These are phyloP conservation scores for Diaporthe destruens DNA, from an alignment of 2,329 filamentous ascomycete genomes.

Conservation along the genomic window DNA sequence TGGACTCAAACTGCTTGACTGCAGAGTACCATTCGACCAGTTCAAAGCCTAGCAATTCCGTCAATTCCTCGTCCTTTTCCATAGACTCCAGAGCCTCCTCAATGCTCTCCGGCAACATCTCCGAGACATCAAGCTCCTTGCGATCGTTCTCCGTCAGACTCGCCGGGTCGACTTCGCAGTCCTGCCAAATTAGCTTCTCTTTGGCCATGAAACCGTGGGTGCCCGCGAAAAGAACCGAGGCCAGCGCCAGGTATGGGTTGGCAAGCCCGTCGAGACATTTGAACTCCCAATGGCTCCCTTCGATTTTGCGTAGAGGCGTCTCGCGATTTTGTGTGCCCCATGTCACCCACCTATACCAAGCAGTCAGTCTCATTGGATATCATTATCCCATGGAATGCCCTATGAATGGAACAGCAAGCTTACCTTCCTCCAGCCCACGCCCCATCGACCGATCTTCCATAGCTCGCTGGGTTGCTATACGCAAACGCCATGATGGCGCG, in stretches of 20 bases:
- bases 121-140: constrained; percentile 63
- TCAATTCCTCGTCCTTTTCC: constrained; percentile 60
- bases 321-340: constrained; percentile 89
- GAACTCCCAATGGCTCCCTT: constrained; percentile 79
- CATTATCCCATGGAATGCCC: too few species aligned
- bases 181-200: constrained; percentile 60
- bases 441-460: constrained; percentile 76
- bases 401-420: not conserved
- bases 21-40: constrained; percentile 68
- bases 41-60: constrained; percentile 58
- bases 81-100: constrained; percentile 67
- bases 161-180: constrained; percentile 69
- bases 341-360: constrained; percentile 68
- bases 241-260: constrained; percentile 80
- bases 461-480: constrained; percentile 74
- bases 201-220: constrained; percentile 63
- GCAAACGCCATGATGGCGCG: constrained; percentile 77
- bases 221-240: constrained; percentile 72
- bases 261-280: constrained; percentile 83
- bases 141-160: constrained; percentile 61
- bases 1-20: constrained; percentile 71
- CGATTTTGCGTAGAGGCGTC: constrained; percentile 77
- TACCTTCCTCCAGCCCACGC: constrained; percentile 79
- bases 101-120: constrained; percentile 67
- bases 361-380: not conserved